Conservation (phyloP, 495 filamentous ascomycete species). For the Hypoxylon perforatum region DNA sequence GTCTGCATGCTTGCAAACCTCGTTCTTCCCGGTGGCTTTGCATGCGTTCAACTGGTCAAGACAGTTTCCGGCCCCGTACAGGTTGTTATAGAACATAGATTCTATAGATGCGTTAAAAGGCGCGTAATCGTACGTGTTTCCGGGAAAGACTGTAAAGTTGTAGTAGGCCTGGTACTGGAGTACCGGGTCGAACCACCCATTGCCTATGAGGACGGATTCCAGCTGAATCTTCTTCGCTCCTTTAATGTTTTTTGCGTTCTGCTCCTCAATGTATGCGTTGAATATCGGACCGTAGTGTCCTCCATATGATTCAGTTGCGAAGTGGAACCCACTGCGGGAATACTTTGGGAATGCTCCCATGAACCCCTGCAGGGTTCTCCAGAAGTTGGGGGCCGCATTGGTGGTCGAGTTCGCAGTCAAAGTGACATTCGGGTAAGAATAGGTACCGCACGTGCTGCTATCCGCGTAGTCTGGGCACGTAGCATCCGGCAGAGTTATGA, state of each 20-base stretch:
- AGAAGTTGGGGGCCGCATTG: constrained; percentile 67
- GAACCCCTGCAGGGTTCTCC: constrained; percentile 70
- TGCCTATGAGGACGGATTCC: constrained; percentile 65
- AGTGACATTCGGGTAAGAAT: constrained; percentile 60
- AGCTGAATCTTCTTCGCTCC: constrained; percentile 65
- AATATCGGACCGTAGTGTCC: constrained; percentile 76
- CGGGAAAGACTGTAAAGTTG: constrained; percentile 66
- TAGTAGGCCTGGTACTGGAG: constrained; percentile 73
- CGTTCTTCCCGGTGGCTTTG: constrained; percentile 42
- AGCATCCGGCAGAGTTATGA: constrained; percentile 54
- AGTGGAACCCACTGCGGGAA: constrained; percentile 65
- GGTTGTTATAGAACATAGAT: constrained; percentile 66
- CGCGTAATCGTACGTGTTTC: constrained; percentile 70
- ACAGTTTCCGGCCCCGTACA: constrained; percentile 73
- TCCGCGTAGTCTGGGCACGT: constrained; percentile 66
- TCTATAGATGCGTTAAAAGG: constrained; percentile 60
- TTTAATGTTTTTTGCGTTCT: constrained; percentile 66
- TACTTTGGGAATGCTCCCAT: constrained; percentile 73
- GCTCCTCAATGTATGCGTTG: constrained; percentile 71
- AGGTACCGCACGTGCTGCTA: constrained; percentile 63
- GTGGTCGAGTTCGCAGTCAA: constrained; percentile 66
- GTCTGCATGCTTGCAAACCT: constrained; percentile 53
- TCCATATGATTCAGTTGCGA: constrained; percentile 71
- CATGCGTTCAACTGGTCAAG: constrained; percentile 67
- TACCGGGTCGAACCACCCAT: constrained; percentile 63